phyloP scores from a whole-genome alignment of 257 asterid genomes.

The Ilex aquifolium region DNA sequence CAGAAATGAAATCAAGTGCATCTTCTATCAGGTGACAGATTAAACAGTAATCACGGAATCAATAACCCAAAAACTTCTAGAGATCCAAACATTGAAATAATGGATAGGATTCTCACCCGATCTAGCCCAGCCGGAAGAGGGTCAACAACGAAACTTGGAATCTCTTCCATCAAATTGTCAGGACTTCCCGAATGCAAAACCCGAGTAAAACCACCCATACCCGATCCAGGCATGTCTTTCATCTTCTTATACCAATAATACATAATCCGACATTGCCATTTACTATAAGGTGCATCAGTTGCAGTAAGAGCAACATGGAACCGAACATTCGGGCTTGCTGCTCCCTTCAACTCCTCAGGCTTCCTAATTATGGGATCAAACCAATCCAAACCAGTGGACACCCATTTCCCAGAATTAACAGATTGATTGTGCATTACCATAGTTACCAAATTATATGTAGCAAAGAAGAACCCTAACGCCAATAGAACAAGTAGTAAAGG shows the following conservation, averaged over 20 bases:
- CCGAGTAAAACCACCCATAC: constrained; percentile 95
- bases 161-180: constrained; percentile 90
- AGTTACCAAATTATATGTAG: constrained; percentile 70
- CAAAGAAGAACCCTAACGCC: constrained; percentile 74
- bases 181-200: constrained; percentile 85
- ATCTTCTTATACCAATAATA: constrained; percentile 91
- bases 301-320: constrained; percentile 89
- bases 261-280: constrained; percentile 96
- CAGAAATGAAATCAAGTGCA: neutral
- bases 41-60: too few species aligned
- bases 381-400: constrained; percentile 27
- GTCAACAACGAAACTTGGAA: constrained; percentile 79
- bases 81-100: too few species aligned
- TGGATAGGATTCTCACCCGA: constrained; percentile 77
- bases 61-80: too few species aligned
- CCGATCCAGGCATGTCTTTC: constrained; percentile 72
- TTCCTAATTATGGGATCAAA: constrained; percentile 43
- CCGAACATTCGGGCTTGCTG: constrained; percentile 31
- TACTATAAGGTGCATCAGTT: constrained; percentile 80
- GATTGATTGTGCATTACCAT: constrained; percentile 51
- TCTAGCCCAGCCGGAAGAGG: constrained; percentile 93
- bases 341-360: constrained; percentile 28
- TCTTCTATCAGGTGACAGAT: too few species aligned
- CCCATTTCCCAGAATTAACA: constrained; percentile 15
- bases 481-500: constrained; percentile 56